Base-by-base conservation (phyloP, 306 rosid species). In the Quercus gilva region DNA sequence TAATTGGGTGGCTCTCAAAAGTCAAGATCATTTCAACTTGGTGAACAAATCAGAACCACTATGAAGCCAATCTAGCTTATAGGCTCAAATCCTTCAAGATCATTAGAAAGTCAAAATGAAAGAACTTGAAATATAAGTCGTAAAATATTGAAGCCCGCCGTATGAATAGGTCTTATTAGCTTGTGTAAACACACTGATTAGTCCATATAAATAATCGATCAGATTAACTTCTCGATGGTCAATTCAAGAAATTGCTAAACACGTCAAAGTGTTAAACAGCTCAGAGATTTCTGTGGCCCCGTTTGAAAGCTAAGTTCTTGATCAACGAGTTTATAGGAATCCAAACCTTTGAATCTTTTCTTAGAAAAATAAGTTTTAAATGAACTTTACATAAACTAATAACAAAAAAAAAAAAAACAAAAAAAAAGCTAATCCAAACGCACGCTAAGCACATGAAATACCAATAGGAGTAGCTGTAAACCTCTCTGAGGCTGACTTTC, bases 401-500 rank as follows among this genome's bases (percentile, higher is more conserved):
- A 6, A 28, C 0, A 28, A 28, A 28, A 28, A 2, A 28, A 26
- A 26, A 28, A 28, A 26, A 5, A 6, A 55, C 3, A 5, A 15
- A 31, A 3, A 1, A 69, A 29, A 11, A 60, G 31, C 9, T 5
- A 49, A 57, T 14, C 55, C 17, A 3, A 8, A n/a, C 26, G 29
- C 13, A 10, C 12, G 67, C 75, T 49, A 90, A 76, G 84, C 80
- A 56, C 87, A 88, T 1, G 93, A 81, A 85, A 91, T 76, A 71
- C 89, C 89, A 20, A 89, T 68, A 41, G 88, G 51, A 63, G 82
- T 65, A 33, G 90, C 69, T 1, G 86, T 23, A 69, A 90, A 85
- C 74, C 94, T 75, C 73, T 82, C 94, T 4, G 98, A 90, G 14
- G 85, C 82, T 0, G 93, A 83, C 81, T 87, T 86, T 84, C 63